Evolutionary conservation across 345 rosid species (phyloP).

Genomic region (Hibiscus trionum): DNA sequence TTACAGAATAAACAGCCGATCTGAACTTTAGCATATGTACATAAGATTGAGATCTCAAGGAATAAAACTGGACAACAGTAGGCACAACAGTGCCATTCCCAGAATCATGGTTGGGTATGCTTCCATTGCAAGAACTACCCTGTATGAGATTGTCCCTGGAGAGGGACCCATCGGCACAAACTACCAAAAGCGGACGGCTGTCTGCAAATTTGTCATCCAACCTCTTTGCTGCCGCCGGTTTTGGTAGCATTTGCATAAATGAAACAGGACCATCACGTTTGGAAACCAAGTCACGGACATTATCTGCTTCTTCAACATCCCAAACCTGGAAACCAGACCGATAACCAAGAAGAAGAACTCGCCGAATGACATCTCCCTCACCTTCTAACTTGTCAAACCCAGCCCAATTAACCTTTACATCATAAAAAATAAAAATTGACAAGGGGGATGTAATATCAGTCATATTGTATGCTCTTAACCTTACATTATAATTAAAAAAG

Average conservation of each 20-base stretch:
- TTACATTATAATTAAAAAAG: too few relatives aligned
- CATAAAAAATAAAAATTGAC: not conserved
- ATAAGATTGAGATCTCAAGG: conserved; percentile 69
- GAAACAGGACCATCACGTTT: conserved; percentile 73
- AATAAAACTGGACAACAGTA: conserved; percentile 60
- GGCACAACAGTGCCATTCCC: conserved; percentile 38
- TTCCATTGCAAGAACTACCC: conserved; percentile 40
- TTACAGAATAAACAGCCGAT: conserved; percentile 63
- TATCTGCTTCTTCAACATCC: conserved; percentile 90
- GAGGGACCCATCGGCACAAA: conserved; percentile 49
- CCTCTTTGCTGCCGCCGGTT: conserved; percentile 33
- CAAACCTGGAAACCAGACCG: conserved; percentile 89
- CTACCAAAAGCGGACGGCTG: conserved; percentile 65
- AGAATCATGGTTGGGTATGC: conserved; percentile 29
- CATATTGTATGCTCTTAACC: not conserved
- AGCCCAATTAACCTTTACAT: conserved; percentile 76
- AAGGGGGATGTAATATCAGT: conserved; percentile 2
- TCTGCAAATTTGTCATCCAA: conserved; percentile 43
- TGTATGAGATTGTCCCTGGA: conserved; percentile 33
- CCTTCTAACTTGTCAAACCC: conserved; percentile 86
- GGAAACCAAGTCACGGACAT: conserved; percentile 67
- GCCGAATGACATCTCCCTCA: conserved; percentile 39
- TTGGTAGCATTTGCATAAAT: conserved; percentile 77
- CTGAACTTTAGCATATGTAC: conserved; percentile 68
- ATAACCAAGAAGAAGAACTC: conserved; percentile 70